Percentiles rank a stretch among this genome's conserved stretches.
Conservation (phyloP, 192 early-diverging fungal genomes). For the Paraglomus brasilianum region DNA sequence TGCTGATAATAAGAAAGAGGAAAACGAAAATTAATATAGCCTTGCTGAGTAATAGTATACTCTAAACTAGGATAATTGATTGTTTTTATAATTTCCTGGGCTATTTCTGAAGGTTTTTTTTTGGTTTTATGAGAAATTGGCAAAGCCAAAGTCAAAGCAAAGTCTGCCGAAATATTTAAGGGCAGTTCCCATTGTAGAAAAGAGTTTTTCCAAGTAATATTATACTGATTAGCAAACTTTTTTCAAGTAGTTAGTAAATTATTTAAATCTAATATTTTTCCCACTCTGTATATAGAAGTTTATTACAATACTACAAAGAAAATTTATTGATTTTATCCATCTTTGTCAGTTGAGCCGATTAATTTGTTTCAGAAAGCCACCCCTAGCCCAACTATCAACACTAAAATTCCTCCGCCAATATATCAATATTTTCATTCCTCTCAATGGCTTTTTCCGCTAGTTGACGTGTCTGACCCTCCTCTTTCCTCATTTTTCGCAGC, state of each 20-base stretch:
- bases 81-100: neutral
- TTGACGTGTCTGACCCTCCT: neutral
- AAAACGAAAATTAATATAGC: slow-evolving; percentile 13
- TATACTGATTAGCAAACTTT: slow-evolving; percentile 1
- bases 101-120: neutral
- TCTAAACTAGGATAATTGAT: neutral
- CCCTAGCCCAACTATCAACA: no score
- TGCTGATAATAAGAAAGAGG: slow-evolving; percentile 1
- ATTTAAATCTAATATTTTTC: slow-evolving; percentile 13
- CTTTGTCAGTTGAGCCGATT: no score
- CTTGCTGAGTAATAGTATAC: slow-evolving; percentile 1
- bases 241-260: neutral
- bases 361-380: no score
- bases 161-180: neutral
- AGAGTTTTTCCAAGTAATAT: slow-evolving; percentile 23
- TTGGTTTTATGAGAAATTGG: slow-evolving; percentile 8
- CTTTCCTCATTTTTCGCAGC: neutral
- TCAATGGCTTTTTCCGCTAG: neutral
- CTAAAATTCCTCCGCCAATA: no score
- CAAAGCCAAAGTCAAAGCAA: slow-evolving; percentile 14
- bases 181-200: slow-evolving; percentile 7
- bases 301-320: no score
- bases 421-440: no score
- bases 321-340: no score
- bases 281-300: no score